Base-by-base conservation (phyloP, 2,329 filamentous ascomycete species). In the Alternaria triticimaculans region DNA sequence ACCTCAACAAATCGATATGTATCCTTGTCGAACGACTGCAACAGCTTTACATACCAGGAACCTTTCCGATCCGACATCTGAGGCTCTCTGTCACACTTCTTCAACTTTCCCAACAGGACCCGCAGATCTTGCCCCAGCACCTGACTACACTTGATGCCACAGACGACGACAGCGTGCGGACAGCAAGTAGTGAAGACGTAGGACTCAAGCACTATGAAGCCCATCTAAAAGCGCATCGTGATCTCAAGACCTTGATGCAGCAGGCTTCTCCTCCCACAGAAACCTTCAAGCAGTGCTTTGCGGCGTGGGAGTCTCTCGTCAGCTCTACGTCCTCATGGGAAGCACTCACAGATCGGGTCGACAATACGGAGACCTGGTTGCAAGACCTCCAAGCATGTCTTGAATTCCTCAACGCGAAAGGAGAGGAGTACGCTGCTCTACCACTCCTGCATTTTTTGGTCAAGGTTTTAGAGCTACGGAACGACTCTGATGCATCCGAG, bases 361-460 rank as follows among this genome's bases (percentile, higher is more conserved):
- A 87, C 49, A 83, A 88, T 67, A 69, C 82, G 8, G 80, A 83
- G 18, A 77, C 80, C 49, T 84, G 87, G 74, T 65, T 87, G 14
- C 71, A 82, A 28, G 85, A 88, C 54, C 77, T 91, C 41, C 82
- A 84, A 58, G 82, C 84, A 2, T 77, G 87, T 44, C 81, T 85
- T 8, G 86, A 89, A 60, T 90, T 85, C 68, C 81, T 89, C 5
- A 84, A 85, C 53, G 84, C 88, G 44, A 84, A 87, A 60, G 88
- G 87, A 2, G 80, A 86, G 30, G 85, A 85, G 68, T 83, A 82
- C 53, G 72, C 83, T 25, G 82, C 83, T 46, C 72, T 88, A 50
- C 80, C 81, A 9, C 78, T 83, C n/a, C 77, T 89, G 7, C 81
- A 84, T 55, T 68, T 88, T 25, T 76, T 87, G 12, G 73, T 83